Evolutionary conservation across 768 basidiomycete genomes (phyloP).

Genomic region (Sarcodon sp.): DNA sequence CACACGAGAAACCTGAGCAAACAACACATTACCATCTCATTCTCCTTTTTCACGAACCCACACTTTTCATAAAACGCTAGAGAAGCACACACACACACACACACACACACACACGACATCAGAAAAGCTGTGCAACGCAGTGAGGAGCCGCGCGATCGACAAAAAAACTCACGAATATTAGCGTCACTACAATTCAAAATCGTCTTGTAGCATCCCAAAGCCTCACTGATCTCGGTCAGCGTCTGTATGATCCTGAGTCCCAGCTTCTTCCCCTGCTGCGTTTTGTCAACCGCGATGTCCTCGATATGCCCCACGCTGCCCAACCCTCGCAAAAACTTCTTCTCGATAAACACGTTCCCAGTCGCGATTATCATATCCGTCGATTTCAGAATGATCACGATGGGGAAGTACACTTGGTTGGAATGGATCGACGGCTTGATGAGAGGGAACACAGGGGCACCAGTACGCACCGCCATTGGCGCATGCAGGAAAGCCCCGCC

Average conservation of each 20-base stretch:
- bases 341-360: constrained; percentile 81
- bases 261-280: constrained; percentile 84
- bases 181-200: constrained; percentile 89
- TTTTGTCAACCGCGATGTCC: constrained; percentile 89
- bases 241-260: constrained; percentile 82
- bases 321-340: constrained; percentile 84
- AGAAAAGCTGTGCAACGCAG: not conserved
- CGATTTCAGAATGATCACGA: constrained; percentile 70
- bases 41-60: constrained; percentile 83
- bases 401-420: constrained; percentile 44
- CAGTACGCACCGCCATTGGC: constrained; percentile 19
- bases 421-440: not conserved
- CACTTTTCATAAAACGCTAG: constrained; percentile 96
- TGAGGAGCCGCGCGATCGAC: not conserved
- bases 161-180: constrained; percentile 70
- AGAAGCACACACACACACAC: not conserved
- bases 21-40: constrained; percentile 64
- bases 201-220: constrained; percentile 83
- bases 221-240: constrained; percentile 74
- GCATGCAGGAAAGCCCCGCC: constrained; percentile 23
- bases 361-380: constrained; percentile 75
- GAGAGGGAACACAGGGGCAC: not conserved
- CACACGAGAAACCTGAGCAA: not conserved
- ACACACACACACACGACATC: too few species aligned
- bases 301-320: constrained; percentile 92